A percentile compares a stretch with the other conserved stretches of the same genome.
Conservation (phyloP, 1,284 basidiomycete genomes). For the Leucoagaricus sp. region DNA sequence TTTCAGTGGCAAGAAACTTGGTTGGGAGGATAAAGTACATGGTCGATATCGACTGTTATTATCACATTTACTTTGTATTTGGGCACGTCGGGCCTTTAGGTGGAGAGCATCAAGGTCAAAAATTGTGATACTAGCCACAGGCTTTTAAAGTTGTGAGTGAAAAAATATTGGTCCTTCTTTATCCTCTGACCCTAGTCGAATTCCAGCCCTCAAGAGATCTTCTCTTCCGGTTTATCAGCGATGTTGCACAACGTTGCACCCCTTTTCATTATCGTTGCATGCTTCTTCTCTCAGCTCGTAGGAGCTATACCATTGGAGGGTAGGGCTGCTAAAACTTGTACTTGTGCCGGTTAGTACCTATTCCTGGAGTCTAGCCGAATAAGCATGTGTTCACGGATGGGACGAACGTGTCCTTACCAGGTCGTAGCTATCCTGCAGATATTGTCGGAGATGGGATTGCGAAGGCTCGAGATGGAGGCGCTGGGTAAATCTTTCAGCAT, state of each 20-base stretch:
- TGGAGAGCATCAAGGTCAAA: background rate
- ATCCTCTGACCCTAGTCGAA: background rate
- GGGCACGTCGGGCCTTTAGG: too few relatives aligned
- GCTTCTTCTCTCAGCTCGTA: constrained; percentile 2
- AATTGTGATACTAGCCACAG: background rate
- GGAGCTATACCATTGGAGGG: background rate
- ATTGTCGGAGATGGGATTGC: constrained; percentile 5
- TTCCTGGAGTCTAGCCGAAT: background rate
- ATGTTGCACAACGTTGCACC: background rate
- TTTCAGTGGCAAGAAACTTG: background rate
- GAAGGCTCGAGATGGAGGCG: constrained; percentile 1
- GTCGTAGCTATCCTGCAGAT: background rate
- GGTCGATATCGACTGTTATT: background rate
- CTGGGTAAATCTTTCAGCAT: background rate
- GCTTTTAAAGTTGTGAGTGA: background rate
- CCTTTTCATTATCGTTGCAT: background rate
- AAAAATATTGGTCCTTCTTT: background rate
- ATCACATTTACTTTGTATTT: too few relatives aligned
- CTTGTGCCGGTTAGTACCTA: constrained; percentile 20
- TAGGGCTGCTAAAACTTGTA: constrained; percentile 1
- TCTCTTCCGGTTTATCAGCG: background rate
- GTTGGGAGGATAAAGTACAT: background rate
- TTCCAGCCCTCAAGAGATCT: background rate
- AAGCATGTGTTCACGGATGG: background rate
- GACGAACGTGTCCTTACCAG: background rate